phyloP scores from a whole-genome alignment of 495 filamentous ascomycete species.

The Apodospora peruviana region DNA sequence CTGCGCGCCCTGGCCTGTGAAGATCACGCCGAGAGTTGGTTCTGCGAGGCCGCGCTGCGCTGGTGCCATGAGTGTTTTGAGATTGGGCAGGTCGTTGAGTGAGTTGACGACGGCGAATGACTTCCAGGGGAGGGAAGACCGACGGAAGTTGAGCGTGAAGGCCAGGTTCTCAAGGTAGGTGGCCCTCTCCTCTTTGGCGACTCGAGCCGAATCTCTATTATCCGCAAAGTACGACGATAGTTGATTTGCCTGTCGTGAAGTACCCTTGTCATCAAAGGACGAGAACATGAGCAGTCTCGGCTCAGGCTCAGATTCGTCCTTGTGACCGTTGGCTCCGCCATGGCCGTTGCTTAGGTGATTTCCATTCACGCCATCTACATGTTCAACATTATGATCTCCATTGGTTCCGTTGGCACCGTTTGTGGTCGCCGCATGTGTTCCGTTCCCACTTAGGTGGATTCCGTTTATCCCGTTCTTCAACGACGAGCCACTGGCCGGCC shows the following conservation, averaged over 20 bases:
- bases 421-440: no score
- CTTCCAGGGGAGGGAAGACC: no score
- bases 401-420: no score
- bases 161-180: neutral
- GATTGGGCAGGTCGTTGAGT: neutral
- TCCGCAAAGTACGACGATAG: no score
- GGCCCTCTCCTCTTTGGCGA: neutral
- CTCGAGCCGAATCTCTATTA: no score
- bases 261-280: neutral
- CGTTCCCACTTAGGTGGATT: no score
- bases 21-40: neutral
- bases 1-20: neutral
- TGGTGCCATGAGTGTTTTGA: neutral
- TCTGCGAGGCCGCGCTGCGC: neutral
- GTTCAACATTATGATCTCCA: no score
- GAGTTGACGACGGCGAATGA: neutral
- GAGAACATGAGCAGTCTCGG: neutral
- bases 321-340: neutral
- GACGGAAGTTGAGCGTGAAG: no score
- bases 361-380: no score
- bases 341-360: neutral
- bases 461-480: no score
- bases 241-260: no score
- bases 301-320: neutral
- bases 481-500: neutral